Evolutionary conservation across 2,329 filamentous ascomycete species (phyloP).

Genomic region (Cytospora piceicola): DNA sequence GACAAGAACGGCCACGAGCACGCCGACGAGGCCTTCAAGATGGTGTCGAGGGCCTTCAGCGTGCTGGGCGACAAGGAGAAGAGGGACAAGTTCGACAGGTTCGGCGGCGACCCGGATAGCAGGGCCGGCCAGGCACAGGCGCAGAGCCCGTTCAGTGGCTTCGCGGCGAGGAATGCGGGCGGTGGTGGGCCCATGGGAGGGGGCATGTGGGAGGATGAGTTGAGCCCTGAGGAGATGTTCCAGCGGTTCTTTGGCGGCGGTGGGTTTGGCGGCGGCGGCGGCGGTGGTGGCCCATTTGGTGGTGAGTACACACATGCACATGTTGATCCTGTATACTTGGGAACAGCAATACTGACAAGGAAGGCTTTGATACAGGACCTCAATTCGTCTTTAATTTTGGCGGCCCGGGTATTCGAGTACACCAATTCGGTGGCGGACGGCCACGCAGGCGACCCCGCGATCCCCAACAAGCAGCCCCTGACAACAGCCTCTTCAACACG

Average conservation of each 20-base stretch:
- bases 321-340: no score
- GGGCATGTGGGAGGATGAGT: conserved; percentile 83
- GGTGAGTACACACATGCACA: conserved; percentile 35
- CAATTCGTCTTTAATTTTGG: conserved; percentile 96
- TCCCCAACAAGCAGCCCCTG: conserved; percentile 55
- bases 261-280: conserved; percentile 71
- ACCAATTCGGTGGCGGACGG: conserved; percentile 85
- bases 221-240: conserved; percentile 96
- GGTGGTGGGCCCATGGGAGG: conserved; percentile 49
- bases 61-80: conserved; percentile 93
- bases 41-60: conserved; percentile 93
- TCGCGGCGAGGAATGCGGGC: conserved; percentile 51
- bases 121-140: conserved; percentile 71
- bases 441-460: conserved; percentile 77
- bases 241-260: conserved; percentile 91
- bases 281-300: conserved; percentile 64
- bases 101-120: conserved; percentile 89
- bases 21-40: conserved; percentile 97
- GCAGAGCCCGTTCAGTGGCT: conserved; percentile 67
- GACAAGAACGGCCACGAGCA: conserved; percentile 98
- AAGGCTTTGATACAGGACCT: conserved; percentile 74
- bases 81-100: conserved; percentile 83
- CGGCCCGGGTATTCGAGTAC: conserved; percentile 87
- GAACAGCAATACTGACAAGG: conserved; percentile 10
- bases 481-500: conserved; percentile 57